Base-by-base conservation (phyloP, 352 stramenopile species). In the Pythium sp. region DNA sequence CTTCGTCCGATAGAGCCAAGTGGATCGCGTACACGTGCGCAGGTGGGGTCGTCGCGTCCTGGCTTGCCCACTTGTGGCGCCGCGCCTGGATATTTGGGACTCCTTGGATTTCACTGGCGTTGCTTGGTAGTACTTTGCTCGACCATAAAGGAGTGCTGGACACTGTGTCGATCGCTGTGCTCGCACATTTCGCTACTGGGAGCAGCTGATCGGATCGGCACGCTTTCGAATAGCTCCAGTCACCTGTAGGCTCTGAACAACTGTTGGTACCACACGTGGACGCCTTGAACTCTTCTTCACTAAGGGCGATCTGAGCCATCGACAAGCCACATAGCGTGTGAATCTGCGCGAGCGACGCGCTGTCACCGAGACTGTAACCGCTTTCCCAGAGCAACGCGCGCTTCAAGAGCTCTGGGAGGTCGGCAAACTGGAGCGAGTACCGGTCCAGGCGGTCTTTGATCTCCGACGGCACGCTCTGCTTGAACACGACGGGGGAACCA, bases 321-420 rank as follows among this genome's bases (percentile, higher is more conserved):
- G 72, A 74, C 20, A 55, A 28, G 0, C 70, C 67, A 9, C 58
- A 61, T 12, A 79, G 60, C 1, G 72, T 79, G 67, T 65, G 68
- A 24, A 81, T 77, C 67, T 76, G 67, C 54, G 62, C 70, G n/a
- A 66, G 53, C 15, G 75, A 59, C n/a, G 67, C 69, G 26, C 41
- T 63, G 0, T 54, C 57, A 15, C 28, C 58, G 5, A 78, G 20
- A 0, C 55, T 75, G 66, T 86, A 91, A 0, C 80, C 82, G 22
- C 66, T 74, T 41, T 91, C 82, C 82, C 82, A 91, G 5, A 91
- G 71, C 61, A 91, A 62, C 0, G 80, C 82, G 12, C 80, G 80
- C 55, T 91, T 81, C 1, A 84, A 60, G 24, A 81, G 69, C 15
- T 74, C 75, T 0, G 72, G 64, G 46, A 82, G 65, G 15, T 77